phyloP scores from a whole-genome alignment of 768 basidiomycete genomes.

The Kwoniella mangroviensis region DNA sequence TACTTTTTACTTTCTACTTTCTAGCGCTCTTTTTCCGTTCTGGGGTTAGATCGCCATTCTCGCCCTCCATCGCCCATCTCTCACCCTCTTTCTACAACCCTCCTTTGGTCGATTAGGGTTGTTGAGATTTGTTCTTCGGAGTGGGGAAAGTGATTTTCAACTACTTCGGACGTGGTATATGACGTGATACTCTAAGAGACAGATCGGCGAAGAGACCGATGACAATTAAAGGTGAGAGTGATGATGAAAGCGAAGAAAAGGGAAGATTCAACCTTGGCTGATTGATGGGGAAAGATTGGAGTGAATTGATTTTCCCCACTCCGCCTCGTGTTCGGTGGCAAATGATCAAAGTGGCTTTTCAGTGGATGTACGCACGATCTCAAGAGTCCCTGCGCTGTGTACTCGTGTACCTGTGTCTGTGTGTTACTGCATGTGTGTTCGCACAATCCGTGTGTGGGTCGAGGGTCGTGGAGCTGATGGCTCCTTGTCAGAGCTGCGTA shows the following conservation, averaged over 20 bases:
- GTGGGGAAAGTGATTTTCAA: neutral
- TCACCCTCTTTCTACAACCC: neutral
- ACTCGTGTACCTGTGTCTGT: no score
- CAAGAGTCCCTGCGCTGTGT: neutral
- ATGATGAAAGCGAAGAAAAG: no score
- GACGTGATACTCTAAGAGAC: neutral
- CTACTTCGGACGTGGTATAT: neutral
- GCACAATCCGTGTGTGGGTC: neutral
- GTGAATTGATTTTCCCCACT: neutral
- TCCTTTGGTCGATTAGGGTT: neutral
- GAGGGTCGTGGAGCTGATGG: neutral
- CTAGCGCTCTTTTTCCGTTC: neutral
- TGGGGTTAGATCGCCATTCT: neutral
- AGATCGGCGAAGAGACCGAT: neutral
- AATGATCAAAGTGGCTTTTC: neutral
- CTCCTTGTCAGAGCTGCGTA: neutral
- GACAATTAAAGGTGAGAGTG: neutral
- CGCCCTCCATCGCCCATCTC: neutral
- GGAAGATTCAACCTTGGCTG: no score
- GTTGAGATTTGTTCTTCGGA: neutral
- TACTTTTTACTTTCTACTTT: neutral
- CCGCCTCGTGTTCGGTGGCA: neutral
- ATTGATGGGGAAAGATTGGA: no score
- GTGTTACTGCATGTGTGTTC: neutral
- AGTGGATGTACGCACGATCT: neutral